Percentiles rank a stretch among this genome's conserved stretches.
phyloP scores from a whole-genome alignment of 305 asterid genomes.

The Euphrasia arctica region DNA sequence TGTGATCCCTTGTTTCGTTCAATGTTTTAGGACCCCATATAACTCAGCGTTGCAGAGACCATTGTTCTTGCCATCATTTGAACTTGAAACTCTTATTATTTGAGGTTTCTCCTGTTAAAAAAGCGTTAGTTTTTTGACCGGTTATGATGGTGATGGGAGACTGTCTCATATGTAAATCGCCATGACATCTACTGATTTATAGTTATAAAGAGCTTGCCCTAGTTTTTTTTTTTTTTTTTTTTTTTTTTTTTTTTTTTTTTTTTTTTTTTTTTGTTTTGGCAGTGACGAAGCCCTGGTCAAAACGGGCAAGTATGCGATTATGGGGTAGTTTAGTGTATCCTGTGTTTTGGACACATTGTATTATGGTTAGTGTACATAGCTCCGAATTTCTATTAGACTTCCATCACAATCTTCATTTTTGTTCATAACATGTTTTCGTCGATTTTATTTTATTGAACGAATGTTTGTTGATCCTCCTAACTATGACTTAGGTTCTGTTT shows the following conservation, averaged over 20 bases:
- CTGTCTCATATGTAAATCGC: constrained; percentile 22
- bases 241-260: no score
- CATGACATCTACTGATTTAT: constrained; percentile 18
- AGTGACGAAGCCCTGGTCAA: background rate
- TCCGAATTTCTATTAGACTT: background rate
- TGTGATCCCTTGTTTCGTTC: background rate
- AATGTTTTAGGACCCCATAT: constrained; percentile 2
- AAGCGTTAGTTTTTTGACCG: background rate
- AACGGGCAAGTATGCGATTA: constrained; percentile 3
- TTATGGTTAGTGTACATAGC: constrained; percentile 12
- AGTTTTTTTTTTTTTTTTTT: constrained; percentile 17
- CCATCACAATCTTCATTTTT: background rate
- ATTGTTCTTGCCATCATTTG: constrained; percentile 17
- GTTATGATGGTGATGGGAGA: constrained; percentile 21
- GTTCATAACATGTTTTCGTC: no score
- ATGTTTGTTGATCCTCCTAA: no score
- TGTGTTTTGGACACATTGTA: constrained; percentile 21
- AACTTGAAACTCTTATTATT: constrained; percentile 12
- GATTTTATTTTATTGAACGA: no score
- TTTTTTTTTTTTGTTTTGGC: background rate
- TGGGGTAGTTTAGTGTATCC: constrained; percentile 21
- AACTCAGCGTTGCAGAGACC: background rate
- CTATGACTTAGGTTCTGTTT: no score
- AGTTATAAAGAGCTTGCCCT: constrained; percentile 17
- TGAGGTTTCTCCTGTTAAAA: background rate